Evolutionary conservation across 192 early-diverging fungal genomes (phyloP), one percentile per base, ranked within the genome.

Genomic region (Umbelopsis isabellina): DNA sequence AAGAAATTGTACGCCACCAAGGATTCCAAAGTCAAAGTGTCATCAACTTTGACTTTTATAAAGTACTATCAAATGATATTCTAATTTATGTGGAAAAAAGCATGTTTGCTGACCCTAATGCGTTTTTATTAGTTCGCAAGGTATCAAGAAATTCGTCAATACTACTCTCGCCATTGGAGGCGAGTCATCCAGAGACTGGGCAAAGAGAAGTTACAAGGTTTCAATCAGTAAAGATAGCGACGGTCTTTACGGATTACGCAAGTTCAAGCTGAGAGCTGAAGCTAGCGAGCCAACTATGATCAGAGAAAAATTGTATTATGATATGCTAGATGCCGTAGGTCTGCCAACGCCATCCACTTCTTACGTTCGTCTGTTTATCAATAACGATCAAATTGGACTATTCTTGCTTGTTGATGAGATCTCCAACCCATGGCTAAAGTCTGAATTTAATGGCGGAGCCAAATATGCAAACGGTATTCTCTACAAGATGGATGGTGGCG

Each of bases 351-450:
- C 79, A 30, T 76, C 74, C 33, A 51, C 66, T 0, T 72, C 72
- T 3, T 76, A 66, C 20, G 77, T 72, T 1, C 71, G 79, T 20
- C 48, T 81, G 16, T 74, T 77, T 47, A 46, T 84, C 2, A 84
- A 84, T 53, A 71, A 77, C 33, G 7, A 72, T 25, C 77, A 75
- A 18, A 48, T 75, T 41, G 82, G 82, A 13, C 49, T 84, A 15
- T 84, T 79, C 49, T 46, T 78, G 50, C 58, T 84, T 37, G 75
- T 84, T n/a, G 82, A 84, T 20, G 72, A 75, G 13, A 80, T 77
- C 73, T 70, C 79, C n/a, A 75, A 81, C 41, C 74, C 76, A 4
- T 84, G 80, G 71, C 37, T 77, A 15, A 66, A 76, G 37, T 75
- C 76, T 30, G 78, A 75, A 7, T 75, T 84, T 35, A 50, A 79